Evolutionary conservation across 2,329 filamentous ascomycete genomes (phyloP).

Genomic region (Sporothrix globosa): DNA sequence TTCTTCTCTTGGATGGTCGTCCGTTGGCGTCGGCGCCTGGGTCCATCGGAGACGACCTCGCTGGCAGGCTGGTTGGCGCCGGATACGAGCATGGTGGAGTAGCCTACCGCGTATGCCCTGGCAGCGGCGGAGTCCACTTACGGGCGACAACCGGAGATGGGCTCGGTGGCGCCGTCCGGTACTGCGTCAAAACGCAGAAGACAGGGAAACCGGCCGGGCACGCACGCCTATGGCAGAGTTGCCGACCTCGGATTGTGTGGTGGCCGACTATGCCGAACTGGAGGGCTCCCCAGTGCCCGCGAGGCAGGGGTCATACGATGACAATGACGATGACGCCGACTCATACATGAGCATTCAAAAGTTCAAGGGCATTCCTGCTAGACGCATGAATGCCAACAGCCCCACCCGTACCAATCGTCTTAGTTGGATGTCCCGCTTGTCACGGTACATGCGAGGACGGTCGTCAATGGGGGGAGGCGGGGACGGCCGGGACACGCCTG

Average conservation of each 20-base stretch:
- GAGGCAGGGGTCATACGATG: neutral
- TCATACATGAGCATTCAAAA: conserved; percentile 20
- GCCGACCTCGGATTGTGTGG: neutral
- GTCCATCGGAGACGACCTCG: conserved; percentile 13
- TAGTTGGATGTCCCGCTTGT: conserved; percentile 37
- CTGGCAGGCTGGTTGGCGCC: neutral
- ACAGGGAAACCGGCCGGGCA: neutral
- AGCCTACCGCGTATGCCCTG: neutral
- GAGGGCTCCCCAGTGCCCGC: neutral
- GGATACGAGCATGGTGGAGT: conserved; percentile 12
- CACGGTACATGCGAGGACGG: conserved; percentile 31
- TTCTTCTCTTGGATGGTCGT: neutral
- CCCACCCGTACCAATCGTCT: conserved; percentile 8
- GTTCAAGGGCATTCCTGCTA: conserved; percentile 21
- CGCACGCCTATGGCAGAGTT: conserved; percentile 17
- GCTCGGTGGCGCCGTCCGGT: neutral
- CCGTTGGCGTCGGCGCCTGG: conserved; percentile 32
- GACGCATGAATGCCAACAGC: conserved; percentile 3
- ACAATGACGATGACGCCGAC: conserved; percentile 12
- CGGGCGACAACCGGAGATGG: conserved; percentile 14
- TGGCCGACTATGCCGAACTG: conserved; percentile 18
- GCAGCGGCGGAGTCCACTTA: neutral
- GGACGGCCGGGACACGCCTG: neutral
- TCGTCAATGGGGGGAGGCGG: neutral
- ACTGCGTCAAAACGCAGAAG: neutral